Percentiles rank a stretch among this genome's conserved stretches.
These are phyloP conservation scores for Fraxinus sp. DNA, from an alignment of 305 asterid species.

Conservation along the genomic window DNA sequence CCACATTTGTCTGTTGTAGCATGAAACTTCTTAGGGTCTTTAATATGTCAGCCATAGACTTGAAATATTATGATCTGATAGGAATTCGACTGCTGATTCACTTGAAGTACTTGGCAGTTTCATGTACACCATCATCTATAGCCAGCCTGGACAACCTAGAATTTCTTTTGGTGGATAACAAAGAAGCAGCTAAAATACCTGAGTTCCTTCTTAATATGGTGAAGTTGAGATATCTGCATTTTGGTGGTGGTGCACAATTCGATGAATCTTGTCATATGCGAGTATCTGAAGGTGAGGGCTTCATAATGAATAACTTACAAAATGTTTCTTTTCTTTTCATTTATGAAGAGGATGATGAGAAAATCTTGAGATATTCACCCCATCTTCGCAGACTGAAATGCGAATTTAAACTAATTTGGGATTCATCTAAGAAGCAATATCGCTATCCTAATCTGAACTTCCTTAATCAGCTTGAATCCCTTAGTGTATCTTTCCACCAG, in stretches of 20 bases:
- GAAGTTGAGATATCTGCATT: constrained; percentile 24
- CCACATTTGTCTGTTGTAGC: not conserved
- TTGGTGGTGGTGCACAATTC: not conserved
- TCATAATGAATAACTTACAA: constrained; percentile 14
- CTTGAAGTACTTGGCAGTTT: constrained; percentile 28
- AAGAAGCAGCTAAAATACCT: not conserved
- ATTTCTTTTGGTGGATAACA: constrained; percentile 2
- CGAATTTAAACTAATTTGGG: not conserved
- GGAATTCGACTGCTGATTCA: constrained; percentile 3
- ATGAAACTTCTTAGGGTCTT: constrained; percentile 26
- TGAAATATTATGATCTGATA: not conserved
- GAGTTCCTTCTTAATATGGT: constrained; percentile 13
- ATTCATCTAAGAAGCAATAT: not conserved
- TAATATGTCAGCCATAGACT: not conserved
- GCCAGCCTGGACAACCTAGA: constrained; percentile 17
- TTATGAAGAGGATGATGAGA: not conserved
- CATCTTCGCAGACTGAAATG: constrained; percentile 23
- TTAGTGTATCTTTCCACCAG: not conserved
- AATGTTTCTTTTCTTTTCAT: not conserved
- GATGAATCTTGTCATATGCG: not conserved
- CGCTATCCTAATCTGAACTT: constrained; percentile 12
- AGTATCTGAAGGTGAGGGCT: not conserved
- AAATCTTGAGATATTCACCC: constrained; percentile 13
- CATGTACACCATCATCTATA: constrained; percentile 10
- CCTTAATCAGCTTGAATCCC: constrained; percentile 2